Base-by-base conservation (phyloP, 2,329 filamentous ascomycete genomes). In the Thermochaetoides dissita region DNA sequence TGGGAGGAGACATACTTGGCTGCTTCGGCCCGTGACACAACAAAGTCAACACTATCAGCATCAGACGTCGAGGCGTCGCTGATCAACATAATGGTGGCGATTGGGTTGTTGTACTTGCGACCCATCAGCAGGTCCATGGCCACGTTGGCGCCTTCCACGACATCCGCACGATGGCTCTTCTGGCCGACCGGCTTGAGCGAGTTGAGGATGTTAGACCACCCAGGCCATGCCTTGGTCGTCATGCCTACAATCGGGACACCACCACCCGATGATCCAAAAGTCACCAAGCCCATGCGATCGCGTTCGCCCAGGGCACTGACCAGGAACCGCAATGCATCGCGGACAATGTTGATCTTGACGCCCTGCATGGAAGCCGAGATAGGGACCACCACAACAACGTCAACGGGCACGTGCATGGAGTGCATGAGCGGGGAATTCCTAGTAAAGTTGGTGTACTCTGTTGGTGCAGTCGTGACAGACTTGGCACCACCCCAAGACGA, bases 111-210 rank as follows among this genome's bases (percentile, higher is more conserved):
- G 53, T 88, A 85, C 64, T 94, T 94, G 53, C 91, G 80, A 63
- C 95, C 88, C 91, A 98, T 98, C 44, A 98, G 72, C 42, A 98
- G 66, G 59, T 98, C 91, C 91, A 98, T 96, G 38, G 91, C 91
- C 39, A 95, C 86, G 54, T 96, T 98, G 31, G 89, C 91, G 29
- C 91, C 91, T 59, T 98, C 91, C 3, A 98, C 89, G 10, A 96
- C 88, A 63, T 98, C 91, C 1, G 89, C 89, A 9, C 91, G 82
- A 55, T 94, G 78, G 59, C 86, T 96, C 73, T 96, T 98, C 62
- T 95, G 89, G 32, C 88, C 89, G 8, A 95, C 85, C 1, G 91
- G 89, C 50, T 87, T 81, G 54, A 98, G 93, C 0, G 86, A 88
- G 34, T 79, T 74, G 37, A 98, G 68, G 9, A 94, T 76, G 56